Evolutionary conservation across 768 basidiomycete genomes (phyloP).

Genomic region (Serendipita sp.): DNA sequence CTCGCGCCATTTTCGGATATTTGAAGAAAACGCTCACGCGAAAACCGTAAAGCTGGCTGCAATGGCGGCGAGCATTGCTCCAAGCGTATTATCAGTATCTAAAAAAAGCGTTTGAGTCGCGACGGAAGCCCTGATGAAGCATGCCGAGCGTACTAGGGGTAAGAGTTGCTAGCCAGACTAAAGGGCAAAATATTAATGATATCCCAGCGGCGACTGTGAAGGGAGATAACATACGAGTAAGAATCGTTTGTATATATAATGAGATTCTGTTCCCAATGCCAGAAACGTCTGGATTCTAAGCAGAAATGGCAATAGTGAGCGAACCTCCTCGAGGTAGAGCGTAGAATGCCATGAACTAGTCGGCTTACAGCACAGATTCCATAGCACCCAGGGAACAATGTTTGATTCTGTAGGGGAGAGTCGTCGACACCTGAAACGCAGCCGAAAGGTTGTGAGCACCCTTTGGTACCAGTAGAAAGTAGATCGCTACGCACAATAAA

Average conservation of each 20-base stretch:
- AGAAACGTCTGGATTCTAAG: neutral
- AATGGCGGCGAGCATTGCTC: constrained; percentile 4
- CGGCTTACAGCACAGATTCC: neutral
- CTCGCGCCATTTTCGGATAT: neutral
- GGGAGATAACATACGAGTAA: neutral
- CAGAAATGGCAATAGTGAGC: neutral
- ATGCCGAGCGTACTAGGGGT: neutral
- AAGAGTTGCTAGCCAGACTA: neutral
- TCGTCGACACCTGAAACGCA: neutral
- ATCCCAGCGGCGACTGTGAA: neutral
- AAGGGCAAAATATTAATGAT: neutral
- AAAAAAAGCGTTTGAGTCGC: neutral
- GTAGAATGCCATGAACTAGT: neutral
- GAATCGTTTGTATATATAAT: neutral
- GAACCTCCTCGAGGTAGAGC: too few relatives aligned
- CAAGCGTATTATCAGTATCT: constrained; percentile 3
- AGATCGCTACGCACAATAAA: neutral
- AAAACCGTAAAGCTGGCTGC: neutral
- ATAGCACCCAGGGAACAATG: neutral
- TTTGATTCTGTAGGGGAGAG: neutral
- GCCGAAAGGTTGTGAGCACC: neutral
- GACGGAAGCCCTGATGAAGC: neutral
- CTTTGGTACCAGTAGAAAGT: neutral
- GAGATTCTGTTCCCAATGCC: constrained; percentile 3
- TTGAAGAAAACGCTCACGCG: neutral